Evolutionary conservation across 2,329 filamentous ascomycete genomes (phyloP), one percentile per base, ranked within the genome.

Genomic region (Fusarium subglutinans): DNA sequence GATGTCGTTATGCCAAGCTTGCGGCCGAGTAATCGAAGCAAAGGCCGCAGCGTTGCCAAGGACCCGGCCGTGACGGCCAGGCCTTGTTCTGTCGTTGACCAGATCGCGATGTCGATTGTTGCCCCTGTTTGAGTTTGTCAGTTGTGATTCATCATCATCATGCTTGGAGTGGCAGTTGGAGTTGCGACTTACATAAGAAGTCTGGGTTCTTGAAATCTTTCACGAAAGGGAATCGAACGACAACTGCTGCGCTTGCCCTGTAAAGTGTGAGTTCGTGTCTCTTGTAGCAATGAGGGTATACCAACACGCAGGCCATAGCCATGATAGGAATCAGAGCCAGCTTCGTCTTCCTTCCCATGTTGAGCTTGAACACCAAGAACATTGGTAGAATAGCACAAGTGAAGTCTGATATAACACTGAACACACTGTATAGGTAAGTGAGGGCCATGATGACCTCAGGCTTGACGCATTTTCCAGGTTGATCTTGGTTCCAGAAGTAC

Each of bases 331-430:
- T 85, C 28, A 91, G 81, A 5, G 88, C 84, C 12, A 85, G 38
- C 76, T 90, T 91, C 6, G 85, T 87, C 63, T 82, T 84, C 13
- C 70, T 74, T 51, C 85, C 85, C 85, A 91, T 90, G 63, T 90
- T 85, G 35, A 91, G 78, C 33, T 85, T 84, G 82, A 84, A 87
- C 3, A 91, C 83, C 8, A 92, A 81, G 67, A 87, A 86, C 14
- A 87, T 83, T 1, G 88, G 88, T 8, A 90, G 77, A 17, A 89
- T 77, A 10, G 87, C 87, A 59, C 88, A 83, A 0, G 84, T 85
- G 57, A 89, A 84, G 76, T 90, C 88, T 47, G 84, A 86, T 35
- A 86, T 77, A 41, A 87, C 85, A 44, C 84, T 87, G 30, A 84
- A 82, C 5, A 81, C 84, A 70, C 87, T 88, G 78, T 89, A 88